Conservation (phyloP, 2,329 filamentous ascomycete genomes). For the Didymella sp. region DNA sequence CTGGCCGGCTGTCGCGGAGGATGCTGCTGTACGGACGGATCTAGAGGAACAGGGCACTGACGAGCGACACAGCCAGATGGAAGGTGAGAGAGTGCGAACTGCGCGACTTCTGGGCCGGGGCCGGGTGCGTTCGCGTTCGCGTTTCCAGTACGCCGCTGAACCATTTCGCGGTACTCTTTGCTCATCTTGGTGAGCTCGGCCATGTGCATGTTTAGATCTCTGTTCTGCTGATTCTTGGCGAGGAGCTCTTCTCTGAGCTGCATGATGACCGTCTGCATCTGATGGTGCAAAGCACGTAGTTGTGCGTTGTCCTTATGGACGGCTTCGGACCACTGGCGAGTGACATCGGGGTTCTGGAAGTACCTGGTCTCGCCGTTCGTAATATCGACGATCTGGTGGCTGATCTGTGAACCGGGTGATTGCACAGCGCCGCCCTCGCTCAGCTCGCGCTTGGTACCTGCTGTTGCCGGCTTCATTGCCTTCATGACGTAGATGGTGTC, state of each 20-base stretch:
- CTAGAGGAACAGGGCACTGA: not conserved
- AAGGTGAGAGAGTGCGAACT: not conserved
- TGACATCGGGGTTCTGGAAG: slow-evolving; percentile 2
- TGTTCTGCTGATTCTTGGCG: not conserved
- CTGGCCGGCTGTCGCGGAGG: not conserved
- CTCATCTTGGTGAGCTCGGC: not conserved
- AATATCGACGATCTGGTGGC: not conserved
- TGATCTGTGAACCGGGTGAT: not conserved
- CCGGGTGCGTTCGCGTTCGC: not conserved
- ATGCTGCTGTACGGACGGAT: not conserved
- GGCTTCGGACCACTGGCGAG: not conserved
- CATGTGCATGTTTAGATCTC: not conserved
- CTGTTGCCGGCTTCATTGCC: not conserved
- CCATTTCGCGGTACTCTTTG: not conserved
- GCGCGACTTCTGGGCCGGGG: not conserved
- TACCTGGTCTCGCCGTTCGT: not conserved
- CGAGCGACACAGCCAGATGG: not conserved
- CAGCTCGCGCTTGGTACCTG: not conserved
- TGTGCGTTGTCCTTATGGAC: not conserved
- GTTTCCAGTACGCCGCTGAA: not conserved
- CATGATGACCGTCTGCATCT: not conserved
- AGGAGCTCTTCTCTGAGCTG: not conserved
- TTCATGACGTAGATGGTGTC: slow-evolving; percentile 25
- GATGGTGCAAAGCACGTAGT: not conserved
- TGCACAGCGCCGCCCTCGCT: not conserved